Conservation (phyloP, 1,284 basidiomycete species). For the Pisolithus thermaeus region DNA sequence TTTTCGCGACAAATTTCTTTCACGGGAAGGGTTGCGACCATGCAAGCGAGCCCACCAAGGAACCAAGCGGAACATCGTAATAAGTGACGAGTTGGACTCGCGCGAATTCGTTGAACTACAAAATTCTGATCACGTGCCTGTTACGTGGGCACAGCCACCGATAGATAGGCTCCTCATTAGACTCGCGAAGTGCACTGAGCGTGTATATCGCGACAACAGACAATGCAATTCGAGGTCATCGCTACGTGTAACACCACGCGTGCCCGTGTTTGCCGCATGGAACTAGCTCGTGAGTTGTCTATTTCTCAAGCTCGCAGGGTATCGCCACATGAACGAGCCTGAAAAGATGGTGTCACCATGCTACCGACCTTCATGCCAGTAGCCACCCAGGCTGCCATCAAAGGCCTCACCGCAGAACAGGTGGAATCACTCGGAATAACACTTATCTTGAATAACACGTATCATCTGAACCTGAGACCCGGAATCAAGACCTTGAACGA, state of each 20-base stretch:
- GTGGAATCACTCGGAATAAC: conserved; percentile 74
- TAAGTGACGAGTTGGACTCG: neutral
- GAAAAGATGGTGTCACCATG: conserved; percentile 68
- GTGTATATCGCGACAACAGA: conserved; percentile 4
- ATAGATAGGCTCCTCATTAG: too few species aligned
- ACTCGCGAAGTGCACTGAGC: too few species aligned
- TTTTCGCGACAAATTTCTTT: conserved; percentile 5
- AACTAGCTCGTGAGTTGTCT: conserved; percentile 50
- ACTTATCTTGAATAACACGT: conserved; percentile 81
- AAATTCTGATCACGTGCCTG: too few species aligned
- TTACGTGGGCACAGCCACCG: too few species aligned
- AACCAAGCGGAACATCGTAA: conserved; percentile 19
- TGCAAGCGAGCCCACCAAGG: conserved; percentile 12
- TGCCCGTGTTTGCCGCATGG: conserved; percentile 75
- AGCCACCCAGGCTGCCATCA: conserved; percentile 83
- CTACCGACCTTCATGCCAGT: conserved; percentile 89
- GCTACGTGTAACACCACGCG: conserved; percentile 72
- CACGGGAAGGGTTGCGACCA: neutral
- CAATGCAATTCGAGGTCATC: conserved; percentile 75
- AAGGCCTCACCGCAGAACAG: conserved; percentile 80
- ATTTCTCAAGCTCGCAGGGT: neutral
- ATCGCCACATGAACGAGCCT: conserved; percentile 5
- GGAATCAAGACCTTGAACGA: conserved; percentile 65
- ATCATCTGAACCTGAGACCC: conserved; percentile 77
- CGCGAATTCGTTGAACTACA: too few species aligned